phyloP scores from a whole-genome alignment of 108 stramenopile genomes.

The Cyclostephanos invisitatus region DNA sequence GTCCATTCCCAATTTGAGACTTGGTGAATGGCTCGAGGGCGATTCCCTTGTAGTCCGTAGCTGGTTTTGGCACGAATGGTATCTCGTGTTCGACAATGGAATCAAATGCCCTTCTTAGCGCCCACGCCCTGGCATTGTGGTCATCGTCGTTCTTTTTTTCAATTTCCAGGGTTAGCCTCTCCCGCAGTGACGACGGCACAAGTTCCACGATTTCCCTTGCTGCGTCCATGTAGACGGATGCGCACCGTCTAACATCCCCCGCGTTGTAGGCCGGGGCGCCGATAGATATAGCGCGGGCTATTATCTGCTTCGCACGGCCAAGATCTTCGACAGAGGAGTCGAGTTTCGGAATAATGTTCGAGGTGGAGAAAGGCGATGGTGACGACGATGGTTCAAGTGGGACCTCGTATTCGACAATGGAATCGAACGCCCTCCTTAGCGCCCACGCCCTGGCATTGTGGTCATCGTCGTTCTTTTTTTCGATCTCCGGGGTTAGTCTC shows the following conservation, averaged over 20 bases:
- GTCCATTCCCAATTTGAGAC: slow-evolving; percentile 32
- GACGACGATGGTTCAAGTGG: slow-evolving; percentile 37
- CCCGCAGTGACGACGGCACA: slow-evolving; percentile 31
- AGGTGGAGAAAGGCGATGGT: neutral
- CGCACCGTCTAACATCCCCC: slow-evolving; percentile 50
- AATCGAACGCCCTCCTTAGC: slow-evolving; percentile 45
- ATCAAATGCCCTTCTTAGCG: slow-evolving; percentile 48
- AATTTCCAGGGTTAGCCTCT: slow-evolving; percentile 13
- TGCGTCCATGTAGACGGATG: slow-evolving; percentile 42
- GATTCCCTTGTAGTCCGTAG: neutral
- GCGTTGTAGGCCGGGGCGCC: slow-evolving; percentile 63
- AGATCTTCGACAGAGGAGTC: neutral
- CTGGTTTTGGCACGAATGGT: slow-evolving; percentile 38
- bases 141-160: slow-evolving; percentile 7
- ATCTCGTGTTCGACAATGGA: slow-evolving; percentile 47
- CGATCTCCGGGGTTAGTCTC: slow-evolving; percentile 16
- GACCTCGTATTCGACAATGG: slow-evolving; percentile 46
- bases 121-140: slow-evolving; percentile 51
- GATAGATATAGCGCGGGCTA: slow-evolving; percentile 47
- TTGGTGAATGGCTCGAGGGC: slow-evolving; percentile 44
- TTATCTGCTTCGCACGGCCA: slow-evolving; percentile 23
- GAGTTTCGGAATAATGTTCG: neutral
- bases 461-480: slow-evolving; percentile 4
- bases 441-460: slow-evolving; percentile 54
- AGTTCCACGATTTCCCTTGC: slow-evolving; percentile 40